Base-by-base conservation (phyloP, 2,329 filamentous ascomycete species). In the Ustulina deusta region DNA sequence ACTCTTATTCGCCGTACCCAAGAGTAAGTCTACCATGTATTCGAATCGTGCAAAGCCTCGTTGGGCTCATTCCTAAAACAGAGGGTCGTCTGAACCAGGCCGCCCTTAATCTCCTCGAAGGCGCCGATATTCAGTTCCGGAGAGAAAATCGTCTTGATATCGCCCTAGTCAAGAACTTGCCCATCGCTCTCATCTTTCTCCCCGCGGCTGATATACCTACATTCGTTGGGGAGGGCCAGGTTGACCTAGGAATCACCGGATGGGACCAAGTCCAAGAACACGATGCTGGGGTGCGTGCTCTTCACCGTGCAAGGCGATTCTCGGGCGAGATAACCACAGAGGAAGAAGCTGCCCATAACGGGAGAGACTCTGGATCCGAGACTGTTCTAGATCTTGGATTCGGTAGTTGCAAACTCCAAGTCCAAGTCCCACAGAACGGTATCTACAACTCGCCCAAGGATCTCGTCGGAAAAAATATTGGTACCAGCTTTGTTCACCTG, bases 121-220 rank as follows among this genome's bases (percentile, higher is more conserved):
- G 96, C 72, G 93, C 92, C 76, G 96, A 99, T 80, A 95, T 99
- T 75, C 94, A 99, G 81, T 99, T 99, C 84, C 91, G 93, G 79
- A 91, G 96, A 78, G 94, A 97, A 84, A 94, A 92, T 79, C 91
- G 96, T 66, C 92, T 98, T 76, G 96, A 99, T 80, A 97, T 99
- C 78, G 96, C 96, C 17, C 90, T 99, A 29, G 96, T 98, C 78
- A 97, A 97, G 85, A 99, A 99, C 83, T 89, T 96, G 32, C 93
- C 93, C 40, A 93, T 99, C 75, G 96, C 96, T 17, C 92, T 99
- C 68, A 90, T 99, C 78, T 99, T 99, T 85, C 91, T 99, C 29
- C 96, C 96, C 34, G 96, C 95, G 42, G 94, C 94, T 73, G 96
- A 99, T 79, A 99, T 99, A 78, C 96, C 96, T 5, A 97, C 94